These are phyloP conservation scores for Trypanosoma cruzi DNA, from an alignment of 208 protist genomes.

Conservation along the genomic window DNA sequence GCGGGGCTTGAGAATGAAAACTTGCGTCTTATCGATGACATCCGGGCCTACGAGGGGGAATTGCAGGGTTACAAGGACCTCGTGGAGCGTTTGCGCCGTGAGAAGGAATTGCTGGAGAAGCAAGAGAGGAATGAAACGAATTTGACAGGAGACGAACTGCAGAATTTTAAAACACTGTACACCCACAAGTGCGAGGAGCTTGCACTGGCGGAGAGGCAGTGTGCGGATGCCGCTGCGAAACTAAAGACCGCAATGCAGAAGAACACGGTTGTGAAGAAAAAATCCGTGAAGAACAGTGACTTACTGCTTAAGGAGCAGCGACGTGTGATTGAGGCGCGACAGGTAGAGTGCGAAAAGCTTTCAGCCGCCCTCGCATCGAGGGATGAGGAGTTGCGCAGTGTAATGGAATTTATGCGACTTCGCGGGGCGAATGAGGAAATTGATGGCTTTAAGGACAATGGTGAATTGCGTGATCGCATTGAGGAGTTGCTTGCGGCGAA, in stretches of 20 bases:
- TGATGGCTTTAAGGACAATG: conserved; percentile 24
- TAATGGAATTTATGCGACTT: conserved; percentile 46
- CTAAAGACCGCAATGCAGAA: conserved; percentile 36
- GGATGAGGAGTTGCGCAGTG: conserved; percentile 55
- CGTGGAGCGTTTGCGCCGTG: conserved; percentile 47
- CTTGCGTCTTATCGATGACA: conserved; percentile 46
- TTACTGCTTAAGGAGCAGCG: conserved; percentile 52
- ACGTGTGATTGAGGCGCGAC: conserved; percentile 41
- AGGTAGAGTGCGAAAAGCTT: conserved; percentile 39
- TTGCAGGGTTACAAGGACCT: conserved; percentile 49
- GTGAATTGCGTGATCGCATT: conserved; percentile 49
- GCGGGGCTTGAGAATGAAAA: conserved; percentile 65
- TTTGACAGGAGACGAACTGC: conserved; percentile 41
- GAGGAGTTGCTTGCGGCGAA: conserved; percentile 53
- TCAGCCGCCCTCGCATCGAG: conserved; percentile 32
- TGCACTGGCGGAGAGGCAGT: conserved; percentile 35
- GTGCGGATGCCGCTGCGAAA: conserved; percentile 31
- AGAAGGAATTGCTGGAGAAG: conserved; percentile 49
- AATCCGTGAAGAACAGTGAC: conserved; percentile 50
- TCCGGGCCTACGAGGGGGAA: conserved; percentile 37
- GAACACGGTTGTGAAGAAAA: conserved; percentile 41
- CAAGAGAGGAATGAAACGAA: conserved; percentile 25
- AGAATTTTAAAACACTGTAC: conserved; percentile 39
- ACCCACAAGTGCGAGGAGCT: conserved; percentile 43
- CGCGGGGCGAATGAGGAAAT: conserved; percentile 31